Base-by-base conservation (phyloP, 179 eudicot genomes). In the Silene noctiflora region DNA sequence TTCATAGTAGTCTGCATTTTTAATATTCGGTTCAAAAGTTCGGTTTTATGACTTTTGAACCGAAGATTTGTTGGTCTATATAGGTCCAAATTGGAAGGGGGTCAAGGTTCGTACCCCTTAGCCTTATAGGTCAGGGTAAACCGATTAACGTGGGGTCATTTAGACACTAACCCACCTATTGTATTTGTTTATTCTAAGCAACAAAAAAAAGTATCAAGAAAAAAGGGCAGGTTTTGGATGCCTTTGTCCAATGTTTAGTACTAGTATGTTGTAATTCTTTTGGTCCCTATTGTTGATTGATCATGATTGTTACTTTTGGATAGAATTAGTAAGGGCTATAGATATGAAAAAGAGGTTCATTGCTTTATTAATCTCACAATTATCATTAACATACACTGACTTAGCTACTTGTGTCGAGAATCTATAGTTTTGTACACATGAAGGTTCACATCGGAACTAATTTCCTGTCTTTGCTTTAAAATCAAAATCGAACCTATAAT, bases 31-130 rank as follows among this genome's bases (percentile, higher is more conserved):
- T 74, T 87, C 90, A 82, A 85, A 77, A 82, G 90, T 55, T 79
- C 69, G 79, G 80, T 87, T 87, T 87, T 87, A 82, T 76, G 74
- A 80, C 86, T 82, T 85, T 82, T 84, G 84, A 84, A 60, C 90
- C 80, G 68, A 58, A 25, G 4, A 69, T 76, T 76, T 46, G 55
- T 73, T 69, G 66, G 73, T 48, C 48, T 61, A 46, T 70, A 71
- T 78, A 81, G 81, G 80, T 75, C 59, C 9, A 48, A 61, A 29
- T 80, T 73, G 21, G 81, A 64, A 75, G 48, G 81, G 81, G 84
- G 19, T 78, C 66, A 78, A 29, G 81, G 79, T 63, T 81, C 73
- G 20, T 70, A 81, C 70, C 75, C 81, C 63, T 71, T 62, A 16
- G 55, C 73, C 67, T 73, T 58, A 72, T 35, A 35, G 42, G 84